Evolutionary conservation across 768 basidiomycete genomes (phyloP).

Genomic region (Glaciozyma martinii): DNA sequence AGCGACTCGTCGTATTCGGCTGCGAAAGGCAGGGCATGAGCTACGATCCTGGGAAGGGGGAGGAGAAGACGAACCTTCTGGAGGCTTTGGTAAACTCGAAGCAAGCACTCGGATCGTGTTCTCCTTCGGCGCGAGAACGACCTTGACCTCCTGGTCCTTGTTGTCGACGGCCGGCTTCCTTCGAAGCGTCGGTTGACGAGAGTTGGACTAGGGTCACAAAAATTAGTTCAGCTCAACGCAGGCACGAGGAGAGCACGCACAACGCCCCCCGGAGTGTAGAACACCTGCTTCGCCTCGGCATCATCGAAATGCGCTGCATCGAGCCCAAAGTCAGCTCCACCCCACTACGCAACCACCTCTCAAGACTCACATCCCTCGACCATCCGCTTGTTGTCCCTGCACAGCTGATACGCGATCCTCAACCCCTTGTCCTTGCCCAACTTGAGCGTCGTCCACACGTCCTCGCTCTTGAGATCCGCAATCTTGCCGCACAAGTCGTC

Average conservation of each 20-base stretch:
- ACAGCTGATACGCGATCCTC: slow-evolving; percentile 90
- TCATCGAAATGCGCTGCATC: slow-evolving; percentile 29
- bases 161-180: neutral
- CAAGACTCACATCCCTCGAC: slow-evolving; percentile 67
- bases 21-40: neutral
- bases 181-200: slow-evolving; percentile 24
- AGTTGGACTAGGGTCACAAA: neutral
- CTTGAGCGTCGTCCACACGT: slow-evolving; percentile 80
- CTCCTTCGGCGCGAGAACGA: slow-evolving; percentile 44
- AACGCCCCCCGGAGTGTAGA: slow-evolving; percentile 22
- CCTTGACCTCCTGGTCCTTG: slow-evolving; percentile 54
- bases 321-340: neutral
- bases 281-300: slow-evolving; percentile 25
- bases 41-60: slow-evolving; percentile 1
- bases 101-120: slow-evolving; percentile 40
- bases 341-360: neutral
- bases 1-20: slow-evolving; percentile 9
- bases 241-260: neutral
- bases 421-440: slow-evolving; percentile 73
- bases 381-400: slow-evolving; percentile 75
- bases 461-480: slow-evolving; percentile 65
- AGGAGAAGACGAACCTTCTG: neutral
- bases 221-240: no score
- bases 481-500: slow-evolving; percentile 67
- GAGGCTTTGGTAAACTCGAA: slow-evolving; percentile 14